Evolutionary conservation across 768 basidiomycete species (phyloP), one percentile per base, ranked within the genome.

Genomic region (Xerocomus brunneocitrinus): DNA sequence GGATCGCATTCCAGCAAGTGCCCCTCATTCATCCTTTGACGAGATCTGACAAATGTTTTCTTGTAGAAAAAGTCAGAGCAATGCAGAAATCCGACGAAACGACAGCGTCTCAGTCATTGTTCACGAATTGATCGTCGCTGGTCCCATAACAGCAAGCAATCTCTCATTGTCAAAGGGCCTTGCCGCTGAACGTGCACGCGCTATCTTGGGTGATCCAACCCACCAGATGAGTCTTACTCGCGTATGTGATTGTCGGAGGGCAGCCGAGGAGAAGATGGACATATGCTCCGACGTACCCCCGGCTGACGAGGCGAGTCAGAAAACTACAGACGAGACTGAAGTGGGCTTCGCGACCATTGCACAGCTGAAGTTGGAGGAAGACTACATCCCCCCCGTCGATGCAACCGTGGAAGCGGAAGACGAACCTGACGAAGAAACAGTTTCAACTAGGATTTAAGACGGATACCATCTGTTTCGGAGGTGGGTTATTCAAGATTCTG

Each of bases 131-230:
- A 67, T 73, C 6, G 68, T 90, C 30, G 78, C 73, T 2, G 85
- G 84, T 0, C 87, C 89, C 3, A 73, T 89, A 31, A 70, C 80
- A 10, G 81, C 82, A 9, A 59, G 72, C 6, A 88, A 81, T 55
- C 67, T 75, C 34, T 74, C 76, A 1, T 73, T 87, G n/a, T 83
- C 86, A 4, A 87, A 83, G 62, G 83, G 82, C 28, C 75, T 83
- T 42, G 87, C 83, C 2, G 78, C 87, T 2, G 85, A 87, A 64
- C 71, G 76, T 25, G 85, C 87, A 0, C 67, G 81, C 38, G 62
- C 70, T n/a, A 66, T 80, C 30, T 71, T 90, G 53, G 73, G 70
- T 50, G 79, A 85, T 53, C 54, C 71, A 2, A 61, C 59, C 19
- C 78, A 76, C 25, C 76, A 77, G 0, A 74, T 75, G 50, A 71